Base-by-base conservation (phyloP, 2,329 filamentous ascomycete genomes). In the Xylariaceae sp. region DNA sequence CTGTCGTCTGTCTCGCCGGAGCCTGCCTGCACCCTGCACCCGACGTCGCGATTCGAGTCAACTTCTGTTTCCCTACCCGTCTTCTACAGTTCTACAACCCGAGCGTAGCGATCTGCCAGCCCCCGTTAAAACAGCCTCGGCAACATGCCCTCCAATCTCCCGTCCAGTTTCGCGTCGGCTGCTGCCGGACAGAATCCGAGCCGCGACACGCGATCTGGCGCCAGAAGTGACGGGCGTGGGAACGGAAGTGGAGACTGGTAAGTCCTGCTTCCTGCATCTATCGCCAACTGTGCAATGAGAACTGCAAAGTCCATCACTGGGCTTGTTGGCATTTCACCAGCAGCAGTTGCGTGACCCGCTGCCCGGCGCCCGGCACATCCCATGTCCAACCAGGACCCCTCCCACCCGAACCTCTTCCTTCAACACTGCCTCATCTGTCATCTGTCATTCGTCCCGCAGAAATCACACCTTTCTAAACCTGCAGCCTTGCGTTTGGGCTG, bases 101-200 rank as follows among this genome's bases (percentile, higher is more conserved):
- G n/a, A n/a, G n/a, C n/a, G n/a, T n/a, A n/a, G n/a, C n/a, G n/a
- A n/a, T n/a, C n/a, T n/a, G n/a, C n/a, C n/a, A n/a, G n/a, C n/a
- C n/a, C n/a, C n/a, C n/a, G n/a, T n/a, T n/a, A n/a, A n/a, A n/a
- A n/a, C n/a, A n/a, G n/a, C n/a, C n/a, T n/a, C n/a, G n/a, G n/a
- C n/a, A 61, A 43, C 39, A 71, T 87, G 82, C 75, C 81, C 66
- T 77, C 79, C 58, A 80, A 83, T 66, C 74, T 87, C 60, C 79
- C 82, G 52, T 86, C 83, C 51, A 88, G 81, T 70, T 89, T 89
- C 65, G 83, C 83, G 58, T 87, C 83, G 56, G 83, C 83, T 52
- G 83, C 83, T 49, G 83, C 83, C 58, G 83, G 83, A 60, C 82
- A 85, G 60, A 79, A 72, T 51, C 65, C 68, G 57, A 77, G 58